phyloP scores from a whole-genome alignment of 2,329 filamentous ascomycete species.

The Alternaria alternata region DNA sequence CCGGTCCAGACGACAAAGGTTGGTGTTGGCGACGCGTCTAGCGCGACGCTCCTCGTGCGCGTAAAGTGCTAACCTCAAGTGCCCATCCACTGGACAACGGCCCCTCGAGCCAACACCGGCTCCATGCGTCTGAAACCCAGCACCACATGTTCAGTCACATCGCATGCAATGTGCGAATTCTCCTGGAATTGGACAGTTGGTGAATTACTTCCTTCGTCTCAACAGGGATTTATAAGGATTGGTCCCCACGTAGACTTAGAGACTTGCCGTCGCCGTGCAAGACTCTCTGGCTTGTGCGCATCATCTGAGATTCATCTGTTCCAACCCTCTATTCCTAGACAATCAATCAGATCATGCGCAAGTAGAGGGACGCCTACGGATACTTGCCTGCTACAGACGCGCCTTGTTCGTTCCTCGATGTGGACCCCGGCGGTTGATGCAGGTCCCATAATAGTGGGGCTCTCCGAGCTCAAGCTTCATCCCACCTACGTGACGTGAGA shows the following conservation, averaged over 20 bases:
- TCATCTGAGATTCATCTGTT: neutral
- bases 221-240: too few species aligned
- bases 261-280: neutral
- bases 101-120: constrained; percentile 8
- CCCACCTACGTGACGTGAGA: constrained; percentile 4
- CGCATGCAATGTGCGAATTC: neutral
- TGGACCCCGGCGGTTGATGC: constrained; percentile 10
- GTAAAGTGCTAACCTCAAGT: constrained; percentile 23
- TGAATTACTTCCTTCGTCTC: neutral
- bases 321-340: too few species aligned
- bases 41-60: constrained; percentile 19
- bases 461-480: constrained; percentile 13
- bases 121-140: neutral
- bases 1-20: constrained; percentile 17
- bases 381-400: neutral
- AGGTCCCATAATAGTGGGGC: constrained; percentile 20
- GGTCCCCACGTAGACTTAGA: too few species aligned
- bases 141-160: neutral
- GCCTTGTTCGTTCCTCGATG: constrained; percentile 10
- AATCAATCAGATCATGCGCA: neutral
- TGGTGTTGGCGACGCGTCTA: constrained; percentile 29
- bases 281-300: neutral
- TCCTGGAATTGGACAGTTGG: too few species aligned
- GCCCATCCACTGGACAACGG: constrained; percentile 19
- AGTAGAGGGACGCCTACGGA: neutral